Conservation (phyloP, 371 early-diverging fungal genomes). For the Choanephora cucurbitarum region DNA sequence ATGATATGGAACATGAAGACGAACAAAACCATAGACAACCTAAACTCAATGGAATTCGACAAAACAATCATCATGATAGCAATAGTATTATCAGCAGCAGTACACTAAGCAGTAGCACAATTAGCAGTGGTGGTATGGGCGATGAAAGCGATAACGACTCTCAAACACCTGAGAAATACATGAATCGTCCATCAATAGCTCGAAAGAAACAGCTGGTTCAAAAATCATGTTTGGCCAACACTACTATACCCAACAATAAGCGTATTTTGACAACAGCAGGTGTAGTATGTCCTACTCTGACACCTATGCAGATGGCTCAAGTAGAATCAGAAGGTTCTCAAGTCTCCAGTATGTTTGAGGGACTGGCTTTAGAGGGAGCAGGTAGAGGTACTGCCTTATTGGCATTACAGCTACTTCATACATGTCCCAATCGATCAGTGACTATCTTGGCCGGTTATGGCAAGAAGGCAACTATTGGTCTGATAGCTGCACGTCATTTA, state of each 20-base stretch:
- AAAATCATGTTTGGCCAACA: constrained; percentile 2
- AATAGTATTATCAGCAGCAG: too few species aligned
- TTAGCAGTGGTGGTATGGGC: constrained; percentile 33
- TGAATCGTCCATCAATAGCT: too few species aligned
- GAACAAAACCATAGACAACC: constrained; percentile 6
- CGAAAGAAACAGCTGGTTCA: neutral
- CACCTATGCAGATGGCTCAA: constrained; percentile 66
- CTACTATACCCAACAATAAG: constrained; percentile 14
- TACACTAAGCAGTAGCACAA: too few species aligned
- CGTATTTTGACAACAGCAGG: neutral
- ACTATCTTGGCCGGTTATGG: constrained; percentile 75
- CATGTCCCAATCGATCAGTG: constrained; percentile 64
- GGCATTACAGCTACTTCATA: constrained; percentile 64
- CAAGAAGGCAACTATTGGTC: constrained; percentile 70
- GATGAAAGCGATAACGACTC: constrained; percentile 48
- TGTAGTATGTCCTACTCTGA: constrained; percentile 53
- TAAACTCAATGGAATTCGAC: too few species aligned
- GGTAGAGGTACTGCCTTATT: constrained; percentile 75
- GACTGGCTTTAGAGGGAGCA: constrained; percentile 62
- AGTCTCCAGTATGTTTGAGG: constrained; percentile 7
- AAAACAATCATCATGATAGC: too few species aligned
- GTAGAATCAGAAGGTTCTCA: constrained; percentile 59
- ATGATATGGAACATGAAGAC: constrained; percentile 11
- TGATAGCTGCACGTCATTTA: constrained; percentile 73
- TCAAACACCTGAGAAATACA: constrained; percentile 26